Base-by-base conservation (phyloP, 371 early-diverging fungal genomes). In the Haplosporangium sp. region DNA sequence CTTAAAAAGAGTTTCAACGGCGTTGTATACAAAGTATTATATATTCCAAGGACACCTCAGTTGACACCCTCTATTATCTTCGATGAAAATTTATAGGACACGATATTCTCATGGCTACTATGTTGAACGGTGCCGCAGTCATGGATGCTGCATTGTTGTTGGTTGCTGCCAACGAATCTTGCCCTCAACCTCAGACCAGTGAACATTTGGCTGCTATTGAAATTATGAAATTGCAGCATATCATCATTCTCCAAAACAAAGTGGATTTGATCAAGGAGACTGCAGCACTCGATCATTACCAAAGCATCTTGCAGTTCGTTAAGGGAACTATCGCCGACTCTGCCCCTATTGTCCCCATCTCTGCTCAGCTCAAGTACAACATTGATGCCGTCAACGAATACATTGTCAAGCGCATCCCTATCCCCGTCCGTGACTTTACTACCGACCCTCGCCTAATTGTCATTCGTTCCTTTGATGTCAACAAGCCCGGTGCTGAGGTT, bases 61-160 rank as follows among this genome's bases (percentile, higher is more conserved):
- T 59, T 59, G 40, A 40, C 39, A 59, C 59, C 11, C 27, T 35
- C 35, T 35, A 34, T 35, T 56, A 15, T 61, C 44, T 45, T 7
- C 34, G 9, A 27, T 45, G 39, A 27, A 27, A 27, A 50, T 1
- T 27, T 27, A 63, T 70, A 81, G 82, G 82, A 75, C 99, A 99
- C 98, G 99, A 99, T 89, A 96, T 99, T 93, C 94, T 99, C 77
- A 99, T 99, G 99, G 98, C 99, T 40, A 99, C 99, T 67, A 99
- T 99, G 99, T 90, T 99, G 82, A 99, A 97, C 90, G 99, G 99
- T 79, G 99, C 99, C 65, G 99, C 99, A 56, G 98, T 99, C 79
- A 99, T 99, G 99, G 99, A 99, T 88, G 99, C 99, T 62, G 99
- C 99, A 6, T 84, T 99, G 71, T 93, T 99, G 59, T 89, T 99